phyloP scores from a whole-genome alignment of 352 stramenopile species.

The Salisapilia sapeloensis region DNA sequence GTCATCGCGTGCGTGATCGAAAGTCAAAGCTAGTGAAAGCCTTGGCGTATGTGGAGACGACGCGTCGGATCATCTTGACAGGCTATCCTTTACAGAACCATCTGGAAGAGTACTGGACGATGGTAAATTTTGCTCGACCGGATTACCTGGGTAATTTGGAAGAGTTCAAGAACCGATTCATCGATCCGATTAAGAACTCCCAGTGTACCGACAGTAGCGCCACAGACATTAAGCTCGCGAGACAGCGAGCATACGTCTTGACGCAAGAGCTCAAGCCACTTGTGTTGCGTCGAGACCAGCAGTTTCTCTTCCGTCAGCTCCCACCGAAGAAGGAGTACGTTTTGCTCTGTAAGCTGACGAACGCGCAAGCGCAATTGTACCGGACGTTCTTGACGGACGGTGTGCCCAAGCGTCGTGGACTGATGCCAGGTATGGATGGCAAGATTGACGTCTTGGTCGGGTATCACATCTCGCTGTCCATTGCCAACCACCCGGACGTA shows the following conservation, averaged over 20 bases:
- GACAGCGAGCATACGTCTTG: slow-evolving; percentile 63
- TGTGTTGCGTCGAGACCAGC: slow-evolving; percentile 72
- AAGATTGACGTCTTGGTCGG: slow-evolving; percentile 65
- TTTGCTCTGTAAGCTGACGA: slow-evolving; percentile 63
- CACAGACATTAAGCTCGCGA: slow-evolving; percentile 39
- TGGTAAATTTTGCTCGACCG: slow-evolving; percentile 81
- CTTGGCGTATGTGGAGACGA: slow-evolving; percentile 59
- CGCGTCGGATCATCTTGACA: slow-evolving; percentile 86
- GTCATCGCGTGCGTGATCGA: slow-evolving; percentile 75
- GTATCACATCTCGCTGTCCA: slow-evolving; percentile 76
- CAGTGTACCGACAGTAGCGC: slow-evolving; percentile 70
- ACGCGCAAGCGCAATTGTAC: slow-evolving; percentile 60
- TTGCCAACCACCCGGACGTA: slow-evolving; percentile 81
- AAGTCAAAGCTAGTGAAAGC: slow-evolving; percentile 85
- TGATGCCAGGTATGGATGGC: slow-evolving; percentile 8
- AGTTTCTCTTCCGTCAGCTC: slow-evolving; percentile 69
- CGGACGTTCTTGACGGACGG: slow-evolving; percentile 41
- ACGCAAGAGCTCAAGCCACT: slow-evolving; percentile 66
- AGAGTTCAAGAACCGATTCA: slow-evolving; percentile 84
- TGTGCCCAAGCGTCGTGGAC: slow-evolving; percentile 23
- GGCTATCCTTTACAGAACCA: slow-evolving; percentile 94
- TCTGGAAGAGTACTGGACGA: slow-evolving; percentile 86
- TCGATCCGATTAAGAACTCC: slow-evolving; percentile 78
- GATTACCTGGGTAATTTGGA: slow-evolving; percentile 65
- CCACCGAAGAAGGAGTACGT: slow-evolving; percentile 84